Base-by-base conservation (phyloP, 129 eudicot species). In the Flaveria bidentis region DNA sequence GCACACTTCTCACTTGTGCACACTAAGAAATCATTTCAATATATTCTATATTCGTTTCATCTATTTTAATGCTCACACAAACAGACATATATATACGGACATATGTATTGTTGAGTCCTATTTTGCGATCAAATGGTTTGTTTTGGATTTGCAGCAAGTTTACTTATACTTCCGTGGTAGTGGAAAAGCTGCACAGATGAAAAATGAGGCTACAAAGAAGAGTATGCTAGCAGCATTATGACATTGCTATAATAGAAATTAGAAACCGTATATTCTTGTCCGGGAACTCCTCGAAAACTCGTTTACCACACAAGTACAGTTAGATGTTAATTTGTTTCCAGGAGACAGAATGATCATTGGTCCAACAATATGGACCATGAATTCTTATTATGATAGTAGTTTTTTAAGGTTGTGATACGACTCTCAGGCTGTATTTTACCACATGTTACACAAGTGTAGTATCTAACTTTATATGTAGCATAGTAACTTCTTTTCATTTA, bases 161-260 rank as follows among this genome's bases (percentile, higher is more conserved):
- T 80, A 80, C 69, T 42, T 80, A 82, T 89, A 90, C 81, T 92
- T 92, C 80, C 84, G 98, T 45, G 98, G 98, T 33, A 92, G 96
- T 73, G 98, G 96, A 23, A 92, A 89, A 82, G 90, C 90, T 44
- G 89, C 88, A 72, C 85, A 88, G 79, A 84, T 92, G 98, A 90
- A 76, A 90, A 82, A 82, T 14, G 88, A 92, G 44, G 98, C 98
- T 72, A 88, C 93, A 60, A 92, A 80, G 85, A 78, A 80, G 39
- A 80, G 91, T 20, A 78, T 91, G 87, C 82, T 81, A 88, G 81
- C 95, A 76, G 92, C 97, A 41, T 67, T 91, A 20, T 91, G 82
- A 87, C 74, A 36, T 63, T n/a, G 67, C 42, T 45, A 55, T 0
- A 49, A 13, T 25, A 71, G 44, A 63, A 49, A 39, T 61, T 18